Conservation (phyloP, 495 filamentous ascomycete species). For the Neurospora hispaniola region DNA sequence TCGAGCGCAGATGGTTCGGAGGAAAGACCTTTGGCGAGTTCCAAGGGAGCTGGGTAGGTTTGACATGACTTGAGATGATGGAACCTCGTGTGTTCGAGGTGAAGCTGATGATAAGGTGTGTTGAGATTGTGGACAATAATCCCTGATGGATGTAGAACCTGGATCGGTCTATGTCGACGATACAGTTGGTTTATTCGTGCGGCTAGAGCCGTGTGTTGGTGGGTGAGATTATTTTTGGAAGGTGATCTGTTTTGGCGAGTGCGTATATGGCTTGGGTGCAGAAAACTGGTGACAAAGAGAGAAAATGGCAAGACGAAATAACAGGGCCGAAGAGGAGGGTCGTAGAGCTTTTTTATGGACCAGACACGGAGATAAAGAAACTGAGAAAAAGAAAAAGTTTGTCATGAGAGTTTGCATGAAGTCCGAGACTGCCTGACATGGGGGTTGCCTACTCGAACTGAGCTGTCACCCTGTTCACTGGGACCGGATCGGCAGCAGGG, state of each 20-base stretch:
- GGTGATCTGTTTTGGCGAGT: not conserved
- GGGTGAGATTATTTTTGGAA: not conserved
- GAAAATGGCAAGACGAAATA: not conserved
- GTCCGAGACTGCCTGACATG: not conserved
- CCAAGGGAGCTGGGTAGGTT: not conserved
- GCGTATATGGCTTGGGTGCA: not conserved
- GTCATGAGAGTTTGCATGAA: not conserved
- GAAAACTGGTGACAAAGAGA: not conserved
- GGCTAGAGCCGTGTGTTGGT: not conserved
- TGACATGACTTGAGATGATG: not conserved
- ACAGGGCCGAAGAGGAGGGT: not conserved
- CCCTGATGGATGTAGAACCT: not conserved
- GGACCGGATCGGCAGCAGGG: not conserved
- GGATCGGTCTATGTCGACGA: not conserved
- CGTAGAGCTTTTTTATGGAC: not conserved
- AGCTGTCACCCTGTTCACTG: not conserved
- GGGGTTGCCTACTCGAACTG: not conserved
- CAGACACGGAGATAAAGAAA: not conserved
- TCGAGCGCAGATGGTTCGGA: not conserved
- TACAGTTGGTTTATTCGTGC: not conserved
- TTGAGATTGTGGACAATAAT: not conserved
- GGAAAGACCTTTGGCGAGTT: not conserved
- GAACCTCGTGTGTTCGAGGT: not conserved
- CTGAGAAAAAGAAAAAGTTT: not conserved
- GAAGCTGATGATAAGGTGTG: not conserved